phyloP scores from a whole-genome alignment of 495 filamentous ascomycete genomes.

The Aspergillus incahuasiensis region DNA sequence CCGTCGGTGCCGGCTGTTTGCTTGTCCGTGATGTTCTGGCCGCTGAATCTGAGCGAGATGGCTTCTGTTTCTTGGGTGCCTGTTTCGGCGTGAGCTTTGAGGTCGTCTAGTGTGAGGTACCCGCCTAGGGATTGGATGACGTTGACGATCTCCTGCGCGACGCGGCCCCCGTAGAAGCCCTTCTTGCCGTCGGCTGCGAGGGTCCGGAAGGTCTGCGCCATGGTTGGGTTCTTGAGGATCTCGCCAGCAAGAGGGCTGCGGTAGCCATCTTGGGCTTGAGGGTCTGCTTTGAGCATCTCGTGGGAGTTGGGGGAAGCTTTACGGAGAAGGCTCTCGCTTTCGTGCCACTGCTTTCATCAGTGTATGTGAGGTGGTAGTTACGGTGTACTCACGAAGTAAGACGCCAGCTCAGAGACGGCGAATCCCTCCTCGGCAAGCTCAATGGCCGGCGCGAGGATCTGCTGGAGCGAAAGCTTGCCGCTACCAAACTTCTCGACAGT shows the following conservation, averaged over 20 bases:
- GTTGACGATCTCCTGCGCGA: constrained; percentile 75
- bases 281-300: constrained; percentile 78
- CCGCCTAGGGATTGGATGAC: constrained; percentile 74
- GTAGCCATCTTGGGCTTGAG: constrained; percentile 57
- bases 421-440: constrained; percentile 85
- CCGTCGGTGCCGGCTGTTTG: constrained; percentile 38
- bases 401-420: constrained; percentile 76
- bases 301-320: constrained; percentile 73
- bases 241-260: constrained; percentile 78
- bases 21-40: constrained; percentile 57
- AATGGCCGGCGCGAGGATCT: constrained; percentile 81
- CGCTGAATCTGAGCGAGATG: constrained; percentile 73
- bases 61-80: constrained; percentile 77
- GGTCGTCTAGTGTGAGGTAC: constrained; percentile 71
- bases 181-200: constrained; percentile 77
- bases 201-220: constrained; percentile 77
- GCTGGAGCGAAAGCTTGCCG: constrained; percentile 69
- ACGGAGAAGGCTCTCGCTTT: constrained; percentile 54
- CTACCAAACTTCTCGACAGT: constrained; percentile 88
- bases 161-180: constrained; percentile 84
- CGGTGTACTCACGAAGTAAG: constrained; percentile 57
- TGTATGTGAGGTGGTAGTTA: background rate
- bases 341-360: constrained; percentile 55
- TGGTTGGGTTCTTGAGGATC: constrained; percentile 75
- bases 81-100: constrained; percentile 65